These are phyloP conservation scores for Dimocarpus longan DNA, from an alignment of 345 rosid species.

Conservation along the genomic window DNA sequence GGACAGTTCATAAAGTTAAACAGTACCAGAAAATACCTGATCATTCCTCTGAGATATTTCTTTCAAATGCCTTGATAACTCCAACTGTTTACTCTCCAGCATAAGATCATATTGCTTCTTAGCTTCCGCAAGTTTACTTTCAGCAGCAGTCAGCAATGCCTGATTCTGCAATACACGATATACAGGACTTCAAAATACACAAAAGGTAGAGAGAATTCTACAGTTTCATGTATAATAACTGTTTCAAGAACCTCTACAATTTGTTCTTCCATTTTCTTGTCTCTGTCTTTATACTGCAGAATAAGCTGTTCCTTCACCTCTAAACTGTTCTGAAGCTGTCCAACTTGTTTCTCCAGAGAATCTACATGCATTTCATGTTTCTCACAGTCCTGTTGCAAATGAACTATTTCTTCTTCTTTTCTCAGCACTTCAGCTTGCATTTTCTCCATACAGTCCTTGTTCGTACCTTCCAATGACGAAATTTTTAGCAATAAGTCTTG, in stretches of 20 bases:
- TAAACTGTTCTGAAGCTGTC: conserved; percentile 49
- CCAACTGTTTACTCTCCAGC: conserved; percentile 85
- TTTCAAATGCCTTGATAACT: conserved; percentile 82
- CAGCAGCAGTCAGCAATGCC: conserved; percentile 58
- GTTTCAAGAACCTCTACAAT: conserved; percentile 53
- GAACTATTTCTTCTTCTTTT: conserved; percentile 48
- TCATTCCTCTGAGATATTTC: conserved; percentile 91
- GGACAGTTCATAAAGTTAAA: conserved; percentile 21
- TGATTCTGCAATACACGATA: conserved; percentile 56
- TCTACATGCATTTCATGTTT: conserved; percentile 46
- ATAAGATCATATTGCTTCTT: conserved; percentile 68
- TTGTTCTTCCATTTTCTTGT: conserved; percentile 64
- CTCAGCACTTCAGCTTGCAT: conserved; percentile 54
- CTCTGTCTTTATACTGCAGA: conserved; percentile 52
- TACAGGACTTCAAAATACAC: conserved; percentile 20
- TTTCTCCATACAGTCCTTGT: conserved; percentile 54
- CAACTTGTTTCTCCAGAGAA: conserved; percentile 59
- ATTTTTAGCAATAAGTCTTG: conserved; percentile 57
- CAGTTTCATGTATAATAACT: conserved; percentile 7
- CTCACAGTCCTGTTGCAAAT: conserved; percentile 52
- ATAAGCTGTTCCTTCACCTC: conserved; percentile 72
- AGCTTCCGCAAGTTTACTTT: conserved; percentile 69
- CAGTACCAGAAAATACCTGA: conserved; percentile 54
- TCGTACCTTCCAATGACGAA: conserved; percentile 61
- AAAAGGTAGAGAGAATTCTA: conserved; percentile 12